Evolutionary conservation across 768 basidiomycete species (phyloP), one percentile per base, ranked within the genome.

Genomic region (Leccinum variicolor): DNA sequence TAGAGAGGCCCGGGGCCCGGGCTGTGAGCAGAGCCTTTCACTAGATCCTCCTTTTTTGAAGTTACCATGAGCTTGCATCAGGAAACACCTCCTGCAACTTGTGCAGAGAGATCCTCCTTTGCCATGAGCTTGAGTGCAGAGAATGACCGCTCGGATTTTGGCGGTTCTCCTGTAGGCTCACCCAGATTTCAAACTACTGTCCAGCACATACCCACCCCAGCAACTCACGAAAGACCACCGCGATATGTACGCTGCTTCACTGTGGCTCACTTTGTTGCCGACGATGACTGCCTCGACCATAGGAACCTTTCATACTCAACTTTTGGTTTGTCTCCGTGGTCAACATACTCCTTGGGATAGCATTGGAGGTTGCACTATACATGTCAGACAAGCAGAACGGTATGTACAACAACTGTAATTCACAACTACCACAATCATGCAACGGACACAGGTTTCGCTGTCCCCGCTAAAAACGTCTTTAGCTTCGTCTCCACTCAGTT

Each of bases 381-480:
- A 8, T 67, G n/a, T 68, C 68, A 15, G 39, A 57, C 10, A 57
- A n/a, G 7, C 60, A 15, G 7, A 62, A 61, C 23, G 77, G 55
- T 51, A 39, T 11, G 54, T 58, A 21, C 45, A 53, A 36, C 10
- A 23, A 6, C 14, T 39, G 15, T 29, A 9, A 48, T 36, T 6
- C 50, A 41, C n/a, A 52, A 19, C 19, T 15, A 11, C 36, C 5
- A 23, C 47, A n/a, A 14, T 52, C 33, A n/a, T 53, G 4, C 51
- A 29, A 57, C n/a, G n/a, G n/a, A 19, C 21, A 52, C 59, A 87
- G 85, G 86, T 19, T 88, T 83, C 61, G 33, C 57, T 31, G 83
- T 86, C 19, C 81, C 82, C 14, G 50, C 66, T 31, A 71, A 69
- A 45, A 86, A 84, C 62, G 70, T 81, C 0, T 79, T 87, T 59